Conservation (phyloP, 495 filamentous ascomycete species). For the Lophiostoma macrostomum region DNA sequence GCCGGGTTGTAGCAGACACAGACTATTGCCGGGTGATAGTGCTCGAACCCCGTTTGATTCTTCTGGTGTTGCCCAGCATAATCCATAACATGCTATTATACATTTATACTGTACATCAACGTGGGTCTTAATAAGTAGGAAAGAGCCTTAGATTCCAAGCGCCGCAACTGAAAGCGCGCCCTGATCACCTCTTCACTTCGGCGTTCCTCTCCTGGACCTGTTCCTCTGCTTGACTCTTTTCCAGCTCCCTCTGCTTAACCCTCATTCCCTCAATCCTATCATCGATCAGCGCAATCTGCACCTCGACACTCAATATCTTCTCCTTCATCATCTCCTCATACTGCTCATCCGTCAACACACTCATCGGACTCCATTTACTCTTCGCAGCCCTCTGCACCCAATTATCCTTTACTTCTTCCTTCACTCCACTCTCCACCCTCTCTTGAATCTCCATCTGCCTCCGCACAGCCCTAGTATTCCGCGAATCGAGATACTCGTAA, state of each 20-base stretch:
- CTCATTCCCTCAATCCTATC: conserved; percentile 64
- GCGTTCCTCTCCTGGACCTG: no score
- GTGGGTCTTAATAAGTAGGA: no score
- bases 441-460: conserved; percentile 5
- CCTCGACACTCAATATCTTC: conserved; percentile 73
- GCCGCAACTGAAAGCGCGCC: no score
- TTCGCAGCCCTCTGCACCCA: conserved; percentile 51
- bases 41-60: no score
- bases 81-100: no score
- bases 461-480: conserved; percentile 31
- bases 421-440: conserved; percentile 21
- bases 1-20: no score
- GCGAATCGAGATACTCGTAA: conserved; percentile 54
- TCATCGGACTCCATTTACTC: conserved; percentile 82
- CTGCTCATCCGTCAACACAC: conserved; percentile 69
- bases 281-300: conserved; percentile 81
- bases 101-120: no score
- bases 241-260: conserved; percentile 11
- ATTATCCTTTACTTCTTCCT: conserved; percentile 33
- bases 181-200: no score
- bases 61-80: no score
- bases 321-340: conserved; percentile 74
- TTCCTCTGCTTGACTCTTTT: background rate
- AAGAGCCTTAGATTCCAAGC: no score
- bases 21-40: no score